A percentile compares a stretch with the other conserved stretches of the same genome.
These are phyloP conservation scores for Aspergillus carbonarius DNA, from an alignment of 2,329 filamentous ascomycete genomes.

Conservation along the genomic window DNA sequence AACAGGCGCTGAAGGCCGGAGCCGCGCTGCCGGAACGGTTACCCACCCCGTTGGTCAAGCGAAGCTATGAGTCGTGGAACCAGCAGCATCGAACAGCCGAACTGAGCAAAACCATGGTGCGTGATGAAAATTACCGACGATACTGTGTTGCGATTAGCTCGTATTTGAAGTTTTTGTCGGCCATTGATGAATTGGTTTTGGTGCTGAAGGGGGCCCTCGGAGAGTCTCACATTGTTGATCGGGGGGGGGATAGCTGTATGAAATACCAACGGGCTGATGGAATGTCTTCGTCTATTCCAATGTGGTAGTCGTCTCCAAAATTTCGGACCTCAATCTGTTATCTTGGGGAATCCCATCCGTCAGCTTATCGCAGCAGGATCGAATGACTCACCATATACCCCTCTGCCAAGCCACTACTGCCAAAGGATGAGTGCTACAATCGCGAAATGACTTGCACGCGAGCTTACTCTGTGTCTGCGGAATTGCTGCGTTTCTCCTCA, in stretches of 20 bases:
- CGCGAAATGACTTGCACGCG: no score
- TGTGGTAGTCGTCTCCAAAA: no score
- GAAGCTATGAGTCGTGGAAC: constrained; percentile 31
- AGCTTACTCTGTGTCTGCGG: no score
- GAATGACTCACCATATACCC: no score
- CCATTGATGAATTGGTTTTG: constrained; percentile 48
- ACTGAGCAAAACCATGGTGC: constrained; percentile 33
- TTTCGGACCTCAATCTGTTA: no score
- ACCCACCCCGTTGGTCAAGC: constrained; percentile 48
- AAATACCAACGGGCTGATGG: no score
- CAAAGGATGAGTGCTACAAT: no score
- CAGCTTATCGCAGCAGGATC: no score
- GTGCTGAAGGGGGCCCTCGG: constrained; percentile 47
- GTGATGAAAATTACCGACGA: constrained; percentile 46
- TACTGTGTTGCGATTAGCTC: constrained; percentile 50
- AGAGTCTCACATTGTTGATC: constrained; percentile 38
- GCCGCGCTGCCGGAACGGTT: constrained; percentile 50
- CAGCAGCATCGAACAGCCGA: constrained; percentile 21
- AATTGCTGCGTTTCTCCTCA: no score
- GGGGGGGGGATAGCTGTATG: neutral
- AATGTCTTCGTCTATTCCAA: no score
- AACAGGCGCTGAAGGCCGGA: constrained; percentile 50
- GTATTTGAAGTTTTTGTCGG: constrained; percentile 46
- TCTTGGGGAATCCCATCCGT: no score
- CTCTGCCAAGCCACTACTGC: no score